Conservation (phyloP, 768 basidiomycete genomes). For the Leccinellum luteum region DNA sequence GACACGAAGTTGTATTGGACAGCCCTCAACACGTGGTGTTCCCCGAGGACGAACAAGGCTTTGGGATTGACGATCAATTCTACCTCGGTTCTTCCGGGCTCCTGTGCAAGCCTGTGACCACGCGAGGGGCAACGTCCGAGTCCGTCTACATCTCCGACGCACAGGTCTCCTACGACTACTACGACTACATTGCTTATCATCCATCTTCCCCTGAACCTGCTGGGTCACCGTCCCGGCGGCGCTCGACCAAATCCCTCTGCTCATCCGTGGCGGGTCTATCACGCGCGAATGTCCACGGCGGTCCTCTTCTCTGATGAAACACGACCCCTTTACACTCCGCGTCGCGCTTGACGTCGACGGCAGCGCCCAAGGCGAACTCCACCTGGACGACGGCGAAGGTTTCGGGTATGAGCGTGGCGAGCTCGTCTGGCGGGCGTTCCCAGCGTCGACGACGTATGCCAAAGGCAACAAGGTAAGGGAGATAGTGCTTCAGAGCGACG, state of each 20-base stretch:
- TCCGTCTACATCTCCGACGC: conserved; percentile 86
- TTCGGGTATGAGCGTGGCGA: conserved; percentile 75
- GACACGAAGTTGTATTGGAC: not conserved
- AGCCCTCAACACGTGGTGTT: conserved; percentile 97
- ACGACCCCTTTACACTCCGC: conserved; percentile 90
- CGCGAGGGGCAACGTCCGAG: conserved; percentile 63
- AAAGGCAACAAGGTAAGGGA: conserved; percentile 29
- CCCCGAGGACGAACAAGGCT: conserved; percentile 85
- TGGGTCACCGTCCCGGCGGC: conserved; percentile 75
- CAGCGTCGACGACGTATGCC: conserved; percentile 46
- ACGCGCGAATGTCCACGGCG: conserved; percentile 86
- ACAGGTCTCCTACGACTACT: conserved; percentile 95
- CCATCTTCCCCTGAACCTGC: conserved; percentile 44
- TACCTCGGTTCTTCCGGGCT: conserved; percentile 87
- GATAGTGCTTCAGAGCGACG: conserved; percentile 47
- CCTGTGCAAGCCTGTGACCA: conserved; percentile 87
- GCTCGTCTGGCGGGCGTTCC: conserved; percentile 80
- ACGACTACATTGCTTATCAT: conserved; percentile 64
- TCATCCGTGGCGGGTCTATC: conserved; percentile 90
- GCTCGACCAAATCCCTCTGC: conserved; percentile 76
- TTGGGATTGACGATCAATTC: conserved; percentile 90
- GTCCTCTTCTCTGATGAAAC: conserved; percentile 82
- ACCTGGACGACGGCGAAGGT: conserved; percentile 91
- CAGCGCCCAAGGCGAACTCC: conserved; percentile 77
- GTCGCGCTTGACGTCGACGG: conserved; percentile 66